Base-by-base conservation (phyloP, 192 early-diverging fungal genomes). In the Backusella psychrophila region DNA sequence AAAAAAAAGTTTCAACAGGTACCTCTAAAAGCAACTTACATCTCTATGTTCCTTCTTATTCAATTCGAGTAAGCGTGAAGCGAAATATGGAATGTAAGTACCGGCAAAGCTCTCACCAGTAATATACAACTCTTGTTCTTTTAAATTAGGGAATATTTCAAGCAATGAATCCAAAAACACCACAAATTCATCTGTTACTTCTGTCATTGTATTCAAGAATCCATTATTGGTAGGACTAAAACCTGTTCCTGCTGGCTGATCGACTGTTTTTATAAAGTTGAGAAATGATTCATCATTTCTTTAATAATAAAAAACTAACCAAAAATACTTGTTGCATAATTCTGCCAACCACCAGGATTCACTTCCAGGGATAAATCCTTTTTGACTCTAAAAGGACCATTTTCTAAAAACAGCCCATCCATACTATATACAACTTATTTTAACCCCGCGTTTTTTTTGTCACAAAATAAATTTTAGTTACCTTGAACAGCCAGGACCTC, bases 51-150 rank as follows among this genome's bases (percentile, higher is more conserved):
- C 80, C 17, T 84, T 69, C 23, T 72, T 75, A 39, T 89, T 83
- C 21, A 88, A 29, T n/a, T 83, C 74, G 1, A 81, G 72, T 63
- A 82, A 73, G n/a, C 56, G 69, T 7, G 69, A 59, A 14, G 82
- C 83, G 68, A 91, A 83, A 42, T 91, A 91, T 8, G 90, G 90
- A 53, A 91, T 90, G 78, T 88, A 91, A 1, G 86, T 88, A 1
- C 90, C 90, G 0, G 90, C 90, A 78, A 75, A 91, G 66, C 90
- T 91, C 67, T 91, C 90, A 65, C 90, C 90, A 44, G 88, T 83
- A 29, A 91, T 63, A 77, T 90, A 91, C 15, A 91, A 26, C 3
- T 63, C 56, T 63, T 63, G 56, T 0, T 63, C 56, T 29, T 63
- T 63, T 29, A 63, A 29, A 26, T 29, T 63, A 8, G 56, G 56